Conservation (phyloP, 1,139 yeast species). For the Magnusiomyces fungicola region DNA sequence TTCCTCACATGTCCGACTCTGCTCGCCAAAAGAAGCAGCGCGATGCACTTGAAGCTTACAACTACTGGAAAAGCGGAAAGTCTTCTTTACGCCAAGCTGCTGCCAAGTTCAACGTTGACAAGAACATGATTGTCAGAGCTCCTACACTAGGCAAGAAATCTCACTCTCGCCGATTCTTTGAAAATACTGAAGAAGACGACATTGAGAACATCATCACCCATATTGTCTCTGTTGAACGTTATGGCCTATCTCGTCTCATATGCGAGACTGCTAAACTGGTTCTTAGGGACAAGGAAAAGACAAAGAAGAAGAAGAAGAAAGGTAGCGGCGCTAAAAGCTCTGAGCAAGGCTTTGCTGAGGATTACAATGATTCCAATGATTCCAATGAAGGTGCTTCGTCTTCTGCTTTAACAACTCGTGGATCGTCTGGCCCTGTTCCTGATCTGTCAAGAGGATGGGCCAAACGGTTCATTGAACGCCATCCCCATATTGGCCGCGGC, state of each 20-base stretch:
- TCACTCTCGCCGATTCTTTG: slow-evolving; percentile 2
- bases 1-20: slow-evolving; percentile 4
- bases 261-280: neutral
- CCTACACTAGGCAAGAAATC: slow-evolving; percentile 1
- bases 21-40: neutral
- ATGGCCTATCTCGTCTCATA: slow-evolving; percentile 1
- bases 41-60: neutral
- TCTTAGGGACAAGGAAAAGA: neutral
- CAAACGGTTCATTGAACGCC: slow-evolving; percentile 4
- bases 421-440: too few species aligned
- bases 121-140: slow-evolving; percentile 4
- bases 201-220: neutral
- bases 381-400: too few species aligned
- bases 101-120: slow-evolving; percentile 3
- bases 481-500: slow-evolving; percentile 3
- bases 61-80: slow-evolving; percentile 4
- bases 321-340: too few species aligned
- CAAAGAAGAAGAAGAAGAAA: too few species aligned
- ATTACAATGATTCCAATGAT: too few species aligned
- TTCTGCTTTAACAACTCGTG: too few species aligned
- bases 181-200: slow-evolving; percentile 3
- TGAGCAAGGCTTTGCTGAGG: too few species aligned
- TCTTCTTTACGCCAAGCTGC: slow-evolving; percentile 3
- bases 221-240: neutral
- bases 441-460: slow-evolving; percentile 4